phyloP scores from a whole-genome alignment of 805 yeast species.

The Metschnikowia lochheadii region DNA sequence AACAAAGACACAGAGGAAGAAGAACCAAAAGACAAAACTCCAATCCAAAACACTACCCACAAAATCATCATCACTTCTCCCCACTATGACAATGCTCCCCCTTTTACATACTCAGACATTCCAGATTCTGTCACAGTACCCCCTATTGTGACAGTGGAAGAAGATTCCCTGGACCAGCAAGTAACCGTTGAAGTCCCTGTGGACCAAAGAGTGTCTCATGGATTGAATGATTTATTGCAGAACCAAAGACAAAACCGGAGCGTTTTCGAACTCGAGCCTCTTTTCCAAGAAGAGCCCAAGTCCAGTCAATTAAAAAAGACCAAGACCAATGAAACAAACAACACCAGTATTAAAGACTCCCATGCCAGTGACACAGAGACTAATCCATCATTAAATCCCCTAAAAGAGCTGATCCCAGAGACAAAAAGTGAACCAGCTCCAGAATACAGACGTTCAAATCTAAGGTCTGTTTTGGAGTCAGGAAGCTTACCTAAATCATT shows the following conservation, averaged over 20 bases:
- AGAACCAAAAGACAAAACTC: neutral
- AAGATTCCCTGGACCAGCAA: neutral
- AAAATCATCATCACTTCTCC: neutral
- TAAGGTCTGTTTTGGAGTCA: slow-evolving; percentile 1
- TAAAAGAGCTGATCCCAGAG: neutral
- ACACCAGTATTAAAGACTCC: neutral
- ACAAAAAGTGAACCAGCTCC: neutral
- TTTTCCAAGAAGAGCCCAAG: neutral
- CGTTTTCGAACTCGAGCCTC: neutral
- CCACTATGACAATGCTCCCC: neutral
- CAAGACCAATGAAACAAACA: neutral
- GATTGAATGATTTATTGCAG: neutral
- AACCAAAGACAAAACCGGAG: neutral
- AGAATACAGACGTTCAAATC: neutral
- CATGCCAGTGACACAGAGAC: neutral
- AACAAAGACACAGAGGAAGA: too few relatives aligned
- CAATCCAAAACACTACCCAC: neutral
- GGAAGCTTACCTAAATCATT: neutral
- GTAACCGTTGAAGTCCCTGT: neutral
- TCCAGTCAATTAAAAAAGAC: neutral
- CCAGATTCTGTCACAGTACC: neutral
- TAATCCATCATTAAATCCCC: neutral
- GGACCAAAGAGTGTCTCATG: neutral
- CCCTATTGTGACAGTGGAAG: too few relatives aligned
- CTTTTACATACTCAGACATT: neutral